Base-by-base conservation (phyloP, 768 basidiomycete species). In the Termitomyces sp. region DNA sequence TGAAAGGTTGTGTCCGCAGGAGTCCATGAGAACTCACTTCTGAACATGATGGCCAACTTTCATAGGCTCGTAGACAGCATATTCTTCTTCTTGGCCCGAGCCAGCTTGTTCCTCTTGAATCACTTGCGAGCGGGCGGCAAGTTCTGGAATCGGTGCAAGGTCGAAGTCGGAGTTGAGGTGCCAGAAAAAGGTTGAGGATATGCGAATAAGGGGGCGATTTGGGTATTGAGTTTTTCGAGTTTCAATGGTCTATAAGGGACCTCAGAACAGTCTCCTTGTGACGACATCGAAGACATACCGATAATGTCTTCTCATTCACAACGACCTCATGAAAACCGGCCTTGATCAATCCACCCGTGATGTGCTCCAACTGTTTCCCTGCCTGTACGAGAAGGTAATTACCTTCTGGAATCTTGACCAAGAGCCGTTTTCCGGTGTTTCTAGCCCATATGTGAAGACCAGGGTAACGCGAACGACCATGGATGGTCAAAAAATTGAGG, bases 181-280 rank as follows among this genome's bases (percentile, higher is more conserved):
- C 90, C 91, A 96, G 78, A 97, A 97, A 72, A 95, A 95, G 0
- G 95, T 98, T 2, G 93, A 95, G 3, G 94, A 95, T 62, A 98
- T 95, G n/a, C 95, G 88, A 63, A 95, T 92, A 36, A 89, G 76
- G 13, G 95, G 95, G n/a, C 95, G 86, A 54, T 84, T 79, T 2
- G 93, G 86, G 58, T 74, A 77, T 58, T 82, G 76, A 12, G 63
- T 62, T 63, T 80, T 87, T 42, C 89, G 82, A 52, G 76, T 74
- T 55, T 84, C 80, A 50, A 95, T 85, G 16, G 83, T 78, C 89
- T 55, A 26, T 39, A 20, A 39, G 12, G 26, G 9, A 52, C 39
- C 9, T n/a, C 14, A 26, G 9, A 42, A n/a, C 34, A 20, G 5
- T 32, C 30, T 26, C 12, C 22, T 5, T 16, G 26, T 40, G n/a